These are phyloP conservation scores for Endocladia muricata DNA, from an alignment of 31 red algal species.

Conservation along the genomic window DNA sequence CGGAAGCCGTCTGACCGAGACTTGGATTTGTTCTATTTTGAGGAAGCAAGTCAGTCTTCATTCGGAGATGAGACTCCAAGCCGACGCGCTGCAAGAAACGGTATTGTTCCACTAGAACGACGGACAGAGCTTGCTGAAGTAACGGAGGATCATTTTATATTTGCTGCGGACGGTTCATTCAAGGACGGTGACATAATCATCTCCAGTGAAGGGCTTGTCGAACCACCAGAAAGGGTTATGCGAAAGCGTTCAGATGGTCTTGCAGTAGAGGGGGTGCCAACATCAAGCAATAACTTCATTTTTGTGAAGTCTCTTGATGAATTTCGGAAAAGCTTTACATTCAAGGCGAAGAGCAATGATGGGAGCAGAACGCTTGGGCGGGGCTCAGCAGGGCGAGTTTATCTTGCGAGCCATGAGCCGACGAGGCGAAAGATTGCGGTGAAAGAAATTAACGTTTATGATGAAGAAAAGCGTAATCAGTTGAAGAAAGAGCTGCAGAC, in stretches of 20 bases:
- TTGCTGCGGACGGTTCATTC: constrained; percentile 61
- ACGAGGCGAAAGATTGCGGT: constrained; percentile 58
- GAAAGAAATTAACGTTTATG: constrained; percentile 78
- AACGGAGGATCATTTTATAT: constrained; percentile 64
- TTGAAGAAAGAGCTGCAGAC: constrained; percentile 76
- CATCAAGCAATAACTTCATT: constrained; percentile 65
- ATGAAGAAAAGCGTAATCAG: constrained; percentile 71
- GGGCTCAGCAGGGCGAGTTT: constrained; percentile 64
- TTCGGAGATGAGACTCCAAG: constrained; percentile 10
- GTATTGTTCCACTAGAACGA: neutral
- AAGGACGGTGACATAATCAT: constrained; percentile 69
- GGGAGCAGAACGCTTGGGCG: constrained; percentile 49
- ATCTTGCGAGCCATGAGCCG: constrained; percentile 59
- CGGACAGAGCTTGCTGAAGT: constrained; percentile 8
- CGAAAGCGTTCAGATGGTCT: constrained; percentile 54
- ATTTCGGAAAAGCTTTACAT: constrained; percentile 39
- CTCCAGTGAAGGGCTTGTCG: constrained; percentile 43
- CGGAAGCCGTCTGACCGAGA: neutral
- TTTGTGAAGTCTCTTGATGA: constrained; percentile 63
- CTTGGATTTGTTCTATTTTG: constrained; percentile 6
- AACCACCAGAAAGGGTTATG: constrained; percentile 57
- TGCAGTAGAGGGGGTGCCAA: constrained; percentile 54
- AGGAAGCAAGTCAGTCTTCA: constrained; percentile 33
- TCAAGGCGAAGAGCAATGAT: constrained; percentile 6
- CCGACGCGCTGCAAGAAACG: neutral